Evolutionary conservation across 208 protist genomes (phyloP).

Genomic region (Trypanosoma melophagium): DNA sequence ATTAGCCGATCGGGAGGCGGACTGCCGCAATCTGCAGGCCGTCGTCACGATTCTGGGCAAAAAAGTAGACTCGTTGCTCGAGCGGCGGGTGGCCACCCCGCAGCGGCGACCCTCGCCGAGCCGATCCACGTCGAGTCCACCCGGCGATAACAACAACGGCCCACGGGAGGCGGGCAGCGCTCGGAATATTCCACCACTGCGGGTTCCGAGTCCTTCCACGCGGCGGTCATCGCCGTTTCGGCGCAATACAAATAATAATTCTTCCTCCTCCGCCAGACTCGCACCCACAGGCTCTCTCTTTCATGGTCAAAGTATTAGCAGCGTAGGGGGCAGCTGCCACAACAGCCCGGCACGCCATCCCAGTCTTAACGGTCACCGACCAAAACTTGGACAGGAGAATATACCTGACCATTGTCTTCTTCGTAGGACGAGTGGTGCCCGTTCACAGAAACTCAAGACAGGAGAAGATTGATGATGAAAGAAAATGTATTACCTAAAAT

Average conservation of each 20-base stretch:
- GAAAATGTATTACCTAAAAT: no score
- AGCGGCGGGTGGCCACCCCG: constrained; percentile 30
- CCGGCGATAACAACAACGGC: constrained; percentile 9
- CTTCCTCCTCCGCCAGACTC: not conserved
- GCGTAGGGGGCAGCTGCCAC: constrained; percentile 25
- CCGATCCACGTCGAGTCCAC: constrained; percentile 24
- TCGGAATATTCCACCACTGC: not conserved
- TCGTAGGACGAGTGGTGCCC: constrained; percentile 29
- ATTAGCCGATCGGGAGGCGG: constrained; percentile 81
- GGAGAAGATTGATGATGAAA: constrained; percentile 42
- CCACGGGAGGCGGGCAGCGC: not conserved
- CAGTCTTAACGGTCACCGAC: constrained; percentile 15
- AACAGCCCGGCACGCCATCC: constrained; percentile 12
- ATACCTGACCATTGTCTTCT: constrained; percentile 12
- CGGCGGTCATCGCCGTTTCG: constrained; percentile 16
- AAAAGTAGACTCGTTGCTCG: constrained; percentile 68
- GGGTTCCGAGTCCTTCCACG: constrained; percentile 12
- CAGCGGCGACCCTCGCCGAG: constrained; percentile 51
- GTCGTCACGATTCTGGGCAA: constrained; percentile 88
- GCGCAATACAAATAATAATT: constrained; percentile 18
- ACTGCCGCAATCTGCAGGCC: constrained; percentile 88
- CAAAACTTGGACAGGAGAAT: constrained; percentile 4
- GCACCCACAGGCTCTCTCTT: not conserved
- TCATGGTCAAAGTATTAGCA: constrained; percentile 25
- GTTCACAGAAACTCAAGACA: constrained; percentile 34